A percentile compares a stretch with the other conserved stretches of the same genome.
Conservation (phyloP, 148 eudicot species). For the Salicornia ramosissima region DNA sequence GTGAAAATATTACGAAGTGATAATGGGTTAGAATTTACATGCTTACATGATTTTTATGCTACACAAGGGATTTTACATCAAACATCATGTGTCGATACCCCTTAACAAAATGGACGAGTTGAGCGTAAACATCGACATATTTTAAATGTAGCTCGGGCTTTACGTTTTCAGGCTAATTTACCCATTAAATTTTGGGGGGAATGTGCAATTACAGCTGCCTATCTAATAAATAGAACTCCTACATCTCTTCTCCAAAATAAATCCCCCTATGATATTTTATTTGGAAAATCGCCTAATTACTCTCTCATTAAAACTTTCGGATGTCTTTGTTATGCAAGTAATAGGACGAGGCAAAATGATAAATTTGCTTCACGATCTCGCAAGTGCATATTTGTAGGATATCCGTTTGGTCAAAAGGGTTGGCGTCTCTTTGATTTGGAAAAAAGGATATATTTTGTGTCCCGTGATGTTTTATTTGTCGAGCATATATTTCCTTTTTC, state of each 20-base stretch:
- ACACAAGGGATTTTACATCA: not conserved
- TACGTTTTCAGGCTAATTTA: too few species aligned
- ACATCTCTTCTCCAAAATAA: too few species aligned
- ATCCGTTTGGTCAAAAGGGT: too few species aligned
- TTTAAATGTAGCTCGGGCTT: too few species aligned
- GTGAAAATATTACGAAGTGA: not conserved
- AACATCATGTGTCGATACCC: too few species aligned
- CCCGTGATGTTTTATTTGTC: not conserved
- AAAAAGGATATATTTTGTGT: not conserved
- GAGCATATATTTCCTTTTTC: not conserved
- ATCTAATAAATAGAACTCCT: not conserved
- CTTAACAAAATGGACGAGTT: too few species aligned
- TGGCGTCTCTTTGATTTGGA: not conserved
- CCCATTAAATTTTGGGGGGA: conserved; percentile 2
- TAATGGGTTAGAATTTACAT: too few species aligned
- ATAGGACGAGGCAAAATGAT: not conserved
- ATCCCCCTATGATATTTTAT: not conserved
- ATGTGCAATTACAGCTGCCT: not conserved
- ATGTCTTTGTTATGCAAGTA: not conserved
- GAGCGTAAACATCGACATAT: too few species aligned
- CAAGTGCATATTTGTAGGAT: too few species aligned
- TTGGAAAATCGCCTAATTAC: not conserved
- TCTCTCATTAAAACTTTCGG: not conserved
- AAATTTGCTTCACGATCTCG: not conserved
- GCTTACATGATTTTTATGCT: not conserved